Percentiles rank a stretch among this genome's conserved stretches.
Conservation (phyloP, 306 rosid species). For the Quercus ilex region DNA sequence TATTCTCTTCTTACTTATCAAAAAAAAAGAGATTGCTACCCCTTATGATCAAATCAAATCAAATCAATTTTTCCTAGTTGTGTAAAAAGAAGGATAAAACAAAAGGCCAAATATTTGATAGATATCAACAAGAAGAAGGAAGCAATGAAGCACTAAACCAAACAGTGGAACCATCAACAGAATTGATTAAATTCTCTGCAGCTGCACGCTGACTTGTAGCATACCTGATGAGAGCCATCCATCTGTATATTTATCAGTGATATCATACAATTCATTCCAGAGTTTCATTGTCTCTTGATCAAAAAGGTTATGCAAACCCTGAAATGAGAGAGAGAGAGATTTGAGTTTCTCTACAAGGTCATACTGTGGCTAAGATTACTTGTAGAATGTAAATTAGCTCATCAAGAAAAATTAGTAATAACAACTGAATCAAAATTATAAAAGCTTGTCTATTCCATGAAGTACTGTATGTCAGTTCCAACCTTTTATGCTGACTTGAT, state of each 20-base stretch:
- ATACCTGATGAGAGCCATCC: constrained; percentile 93
- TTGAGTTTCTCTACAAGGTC: constrained; percentile 17
- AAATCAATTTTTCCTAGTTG: background rate
- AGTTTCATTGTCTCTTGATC: constrained; percentile 46
- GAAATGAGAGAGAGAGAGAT: constrained; percentile 22
- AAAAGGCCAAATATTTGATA: background rate
- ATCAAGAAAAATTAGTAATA: background rate
- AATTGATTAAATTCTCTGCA: background rate
- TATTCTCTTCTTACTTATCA: no score
- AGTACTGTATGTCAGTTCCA: background rate
- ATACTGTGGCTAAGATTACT: constrained; percentile 4
- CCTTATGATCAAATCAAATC: background rate
- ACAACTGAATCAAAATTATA: background rate
- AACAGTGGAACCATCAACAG: background rate
- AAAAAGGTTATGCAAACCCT: constrained; percentile 73
- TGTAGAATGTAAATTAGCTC: constrained; percentile 4
- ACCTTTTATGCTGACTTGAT: background rate
- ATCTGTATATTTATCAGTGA: constrained; percentile 81
- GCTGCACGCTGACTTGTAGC: background rate
- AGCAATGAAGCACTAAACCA: background rate
- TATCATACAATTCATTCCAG: constrained; percentile 74
- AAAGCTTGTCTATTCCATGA: background rate
- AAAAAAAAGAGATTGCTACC: background rate
- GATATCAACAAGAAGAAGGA: background rate
- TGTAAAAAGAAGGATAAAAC: background rate